These are phyloP conservation scores for Serendipita vermifera DNA, from an alignment of 768 basidiomycete species.

Conservation along the genomic window DNA sequence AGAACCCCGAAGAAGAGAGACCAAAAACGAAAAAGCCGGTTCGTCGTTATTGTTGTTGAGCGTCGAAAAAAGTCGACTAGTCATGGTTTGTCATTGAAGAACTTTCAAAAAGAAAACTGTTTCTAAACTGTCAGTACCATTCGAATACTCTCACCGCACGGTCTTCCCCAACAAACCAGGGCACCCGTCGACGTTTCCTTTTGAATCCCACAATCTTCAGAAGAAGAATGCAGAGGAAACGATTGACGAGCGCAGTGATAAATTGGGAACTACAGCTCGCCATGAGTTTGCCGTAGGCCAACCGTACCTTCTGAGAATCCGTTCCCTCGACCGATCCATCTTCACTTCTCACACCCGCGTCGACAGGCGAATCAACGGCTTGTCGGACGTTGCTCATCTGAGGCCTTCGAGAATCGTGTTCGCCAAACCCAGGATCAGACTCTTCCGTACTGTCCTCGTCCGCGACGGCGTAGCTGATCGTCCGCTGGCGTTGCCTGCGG, in stretches of 20 bases:
- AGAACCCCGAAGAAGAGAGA: too few species aligned
- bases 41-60: too few species aligned
- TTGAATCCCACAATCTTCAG: not conserved
- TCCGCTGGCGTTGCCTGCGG: not conserved
- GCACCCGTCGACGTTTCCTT: not conserved
- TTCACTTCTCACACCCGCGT: not conserved
- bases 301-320: constrained; percentile 3
- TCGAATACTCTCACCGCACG: constrained; percentile 7
- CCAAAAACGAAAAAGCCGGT: too few species aligned
- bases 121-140: not conserved
- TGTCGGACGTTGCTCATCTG: too few species aligned
- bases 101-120: too few species aligned
- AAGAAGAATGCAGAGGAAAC: not conserved
- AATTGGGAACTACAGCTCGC: constrained; percentile 11
- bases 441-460: too few species aligned
- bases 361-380: not conserved
- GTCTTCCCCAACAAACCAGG: constrained; percentile 1
- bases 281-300: constrained; percentile 8
- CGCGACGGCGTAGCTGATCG: too few species aligned
- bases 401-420: too few species aligned
- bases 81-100: too few species aligned
- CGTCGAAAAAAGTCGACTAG: too few species aligned
- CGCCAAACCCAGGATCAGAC: too few species aligned
- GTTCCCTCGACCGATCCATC: not conserved
- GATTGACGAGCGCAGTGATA: not conserved